Evolutionary conservation across 176 grass and related monocot species (phyloP).

Genomic region (Oryza officinalis): DNA sequence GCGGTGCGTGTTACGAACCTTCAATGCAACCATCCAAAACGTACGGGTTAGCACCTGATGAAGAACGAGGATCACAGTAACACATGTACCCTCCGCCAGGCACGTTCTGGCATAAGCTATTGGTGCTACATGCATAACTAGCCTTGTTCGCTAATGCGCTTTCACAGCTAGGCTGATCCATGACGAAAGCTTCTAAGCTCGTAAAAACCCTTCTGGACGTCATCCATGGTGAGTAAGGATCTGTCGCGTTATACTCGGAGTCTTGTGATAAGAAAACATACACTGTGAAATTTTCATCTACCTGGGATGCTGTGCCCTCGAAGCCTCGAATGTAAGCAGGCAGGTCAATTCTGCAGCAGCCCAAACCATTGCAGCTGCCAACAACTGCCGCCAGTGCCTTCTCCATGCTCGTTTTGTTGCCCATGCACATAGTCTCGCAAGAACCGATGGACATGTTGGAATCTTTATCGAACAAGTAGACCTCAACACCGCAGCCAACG

Average conservation of each 20-base stretch:
- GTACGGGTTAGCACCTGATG: neutral
- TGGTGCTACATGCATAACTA: neutral
- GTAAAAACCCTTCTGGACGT: too few relatives aligned
- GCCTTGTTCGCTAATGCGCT: neutral
- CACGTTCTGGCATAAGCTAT: neutral
- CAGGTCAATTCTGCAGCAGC: neutral
- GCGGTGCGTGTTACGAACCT: neutral
- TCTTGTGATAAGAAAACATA: too few relatives aligned
- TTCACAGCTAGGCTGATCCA: neutral
- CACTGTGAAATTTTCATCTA: neutral
- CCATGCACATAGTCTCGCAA: neutral
- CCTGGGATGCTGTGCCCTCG: neutral
- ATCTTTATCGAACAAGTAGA: neutral
- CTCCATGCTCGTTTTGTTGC: neutral
- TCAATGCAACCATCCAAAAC: neutral
- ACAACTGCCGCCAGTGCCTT: neutral
- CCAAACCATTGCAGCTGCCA: neutral
- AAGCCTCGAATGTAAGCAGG: neutral
- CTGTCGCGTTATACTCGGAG: too few relatives aligned
- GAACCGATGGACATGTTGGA: accelerated
- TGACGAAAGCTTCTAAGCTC: too few relatives aligned
- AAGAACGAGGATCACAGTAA: neutral
- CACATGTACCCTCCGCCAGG: neutral
- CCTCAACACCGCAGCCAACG: neutral
- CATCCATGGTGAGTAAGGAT: too few relatives aligned